Conservation (phyloP, 225 moss, liverwort and hornwort genomes). For the Asterella californica region DNA sequence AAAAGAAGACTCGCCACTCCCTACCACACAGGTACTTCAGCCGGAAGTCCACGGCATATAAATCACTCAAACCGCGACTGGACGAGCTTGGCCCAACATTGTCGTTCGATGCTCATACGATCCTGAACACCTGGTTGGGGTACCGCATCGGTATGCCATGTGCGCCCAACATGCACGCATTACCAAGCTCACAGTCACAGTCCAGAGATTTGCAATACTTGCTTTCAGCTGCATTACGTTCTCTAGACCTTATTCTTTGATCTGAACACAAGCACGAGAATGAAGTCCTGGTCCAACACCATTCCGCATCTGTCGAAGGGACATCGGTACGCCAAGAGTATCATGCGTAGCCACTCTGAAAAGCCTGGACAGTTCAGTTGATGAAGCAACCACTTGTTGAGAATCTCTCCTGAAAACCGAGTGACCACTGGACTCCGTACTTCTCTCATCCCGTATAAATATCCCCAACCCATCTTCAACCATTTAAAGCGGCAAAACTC, state of each 20-base stretch:
- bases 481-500: neutral
- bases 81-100: neutral
- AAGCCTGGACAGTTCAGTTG: constrained; percentile 10
- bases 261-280: neutral
- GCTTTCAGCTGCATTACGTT: neutral
- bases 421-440: neutral
- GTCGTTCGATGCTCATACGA: neutral
- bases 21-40: neutral
- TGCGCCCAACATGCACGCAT: neutral
- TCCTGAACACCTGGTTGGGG: neutral
- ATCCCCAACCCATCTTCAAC: constrained; percentile 3
- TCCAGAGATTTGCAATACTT: neutral
- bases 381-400: constrained; percentile 18
- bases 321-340: constrained; percentile 4
- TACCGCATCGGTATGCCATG: neutral
- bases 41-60: neutral
- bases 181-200: constrained; percentile 1
- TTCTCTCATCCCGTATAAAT: constrained; percentile 2
- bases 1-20: neutral
- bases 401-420: neutral
- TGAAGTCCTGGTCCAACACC: constrained; percentile 2
- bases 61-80: constrained; percentile 4
- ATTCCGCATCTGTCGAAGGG: constrained; percentile 2
- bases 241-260: constrained; percentile 2
- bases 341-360: constrained; percentile 9